Conservation (phyloP, 176 grass and related monocot species). For the Oryza glumipatula region DNA sequence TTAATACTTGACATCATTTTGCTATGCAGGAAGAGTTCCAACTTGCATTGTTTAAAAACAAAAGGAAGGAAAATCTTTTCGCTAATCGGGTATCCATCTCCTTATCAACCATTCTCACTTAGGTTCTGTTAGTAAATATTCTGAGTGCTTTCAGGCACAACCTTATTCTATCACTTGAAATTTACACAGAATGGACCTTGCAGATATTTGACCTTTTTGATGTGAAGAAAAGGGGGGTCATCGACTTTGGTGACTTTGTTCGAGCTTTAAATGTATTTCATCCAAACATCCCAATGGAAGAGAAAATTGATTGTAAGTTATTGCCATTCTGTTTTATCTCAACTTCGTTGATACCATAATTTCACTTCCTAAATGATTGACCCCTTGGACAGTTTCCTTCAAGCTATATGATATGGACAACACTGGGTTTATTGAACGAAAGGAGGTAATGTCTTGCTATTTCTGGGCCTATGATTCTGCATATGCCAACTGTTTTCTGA, state of each 20-base stretch:
- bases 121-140: constrained; percentile 3
- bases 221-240: constrained; percentile 84
- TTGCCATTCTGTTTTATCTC: constrained; percentile 21
- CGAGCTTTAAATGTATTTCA: constrained; percentile 94
- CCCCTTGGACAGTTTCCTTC: constrained; percentile 71
- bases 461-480: constrained; percentile 20
- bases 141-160: constrained; percentile 9
- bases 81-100: constrained; percentile 73
- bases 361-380: constrained; percentile 33
- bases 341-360: constrained; percentile 4
- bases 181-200: constrained; percentile 37
- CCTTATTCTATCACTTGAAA: constrained; percentile 21
- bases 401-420: constrained; percentile 94
- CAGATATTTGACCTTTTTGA: constrained; percentile 98
- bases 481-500: not conserved
- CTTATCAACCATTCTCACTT: constrained; percentile 25
- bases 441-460: constrained; percentile 63
- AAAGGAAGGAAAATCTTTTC: constrained; percentile 92
- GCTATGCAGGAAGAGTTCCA: constrained; percentile 89
- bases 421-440: constrained; percentile 89
- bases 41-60: constrained; percentile 90
- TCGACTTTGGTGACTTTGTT: constrained; percentile 97
- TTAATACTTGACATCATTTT: constrained; percentile 17
- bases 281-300: constrained; percentile 85
- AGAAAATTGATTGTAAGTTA: constrained; percentile 95